Evolutionary conservation across 2,329 filamentous ascomycete species (phyloP).

Genomic region (Aspergillus phoenicis): DNA sequence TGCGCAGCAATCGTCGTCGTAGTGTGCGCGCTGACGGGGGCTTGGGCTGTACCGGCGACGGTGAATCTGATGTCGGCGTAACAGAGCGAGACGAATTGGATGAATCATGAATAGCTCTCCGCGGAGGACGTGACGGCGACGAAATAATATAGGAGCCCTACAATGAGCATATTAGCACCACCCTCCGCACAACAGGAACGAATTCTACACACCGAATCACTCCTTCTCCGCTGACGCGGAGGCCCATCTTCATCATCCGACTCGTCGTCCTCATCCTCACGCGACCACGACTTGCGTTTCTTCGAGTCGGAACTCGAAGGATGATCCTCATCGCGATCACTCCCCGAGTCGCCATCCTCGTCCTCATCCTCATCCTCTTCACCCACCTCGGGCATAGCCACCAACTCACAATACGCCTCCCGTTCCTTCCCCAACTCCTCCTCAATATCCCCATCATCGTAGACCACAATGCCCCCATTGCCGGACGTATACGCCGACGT

Average conservation of each 20-base stretch:
- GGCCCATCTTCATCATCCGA: conserved; percentile 72
- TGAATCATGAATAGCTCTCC: conserved; percentile 42
- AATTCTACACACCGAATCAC: conserved; percentile 70
- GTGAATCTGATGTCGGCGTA: conserved; percentile 45
- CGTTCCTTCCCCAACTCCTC: conserved; percentile 74
- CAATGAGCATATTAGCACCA: conserved; percentile 17
- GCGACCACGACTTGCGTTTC: conserved; percentile 80
- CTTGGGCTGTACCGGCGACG: conserved; percentile 50
- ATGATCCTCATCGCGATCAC: conserved; percentile 59
- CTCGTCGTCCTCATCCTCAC: conserved; percentile 67
- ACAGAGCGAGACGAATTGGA: conserved; percentile 51
- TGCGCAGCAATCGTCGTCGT: conserved; percentile 70
- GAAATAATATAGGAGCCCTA: conserved; percentile 45
- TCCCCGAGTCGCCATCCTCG: conserved; percentile 61
- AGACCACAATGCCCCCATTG: conserved; percentile 86
- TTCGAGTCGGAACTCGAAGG: conserved; percentile 46
- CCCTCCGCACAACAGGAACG: not conserved
- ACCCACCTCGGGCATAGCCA: conserved; percentile 87
- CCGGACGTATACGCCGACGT: conserved; percentile 72
- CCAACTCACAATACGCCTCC: conserved; percentile 80
- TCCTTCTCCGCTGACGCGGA: conserved; percentile 77
- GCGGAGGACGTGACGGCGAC: conserved; percentile 48
- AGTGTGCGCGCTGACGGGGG: conserved; percentile 71
- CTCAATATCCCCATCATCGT: conserved; percentile 94
- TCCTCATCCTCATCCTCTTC: conserved; percentile 70